A percentile compares a stretch with the other conserved stretches of the same genome.
Conservation (phyloP, 805 yeast species). For the Candida tibetensis region DNA sequence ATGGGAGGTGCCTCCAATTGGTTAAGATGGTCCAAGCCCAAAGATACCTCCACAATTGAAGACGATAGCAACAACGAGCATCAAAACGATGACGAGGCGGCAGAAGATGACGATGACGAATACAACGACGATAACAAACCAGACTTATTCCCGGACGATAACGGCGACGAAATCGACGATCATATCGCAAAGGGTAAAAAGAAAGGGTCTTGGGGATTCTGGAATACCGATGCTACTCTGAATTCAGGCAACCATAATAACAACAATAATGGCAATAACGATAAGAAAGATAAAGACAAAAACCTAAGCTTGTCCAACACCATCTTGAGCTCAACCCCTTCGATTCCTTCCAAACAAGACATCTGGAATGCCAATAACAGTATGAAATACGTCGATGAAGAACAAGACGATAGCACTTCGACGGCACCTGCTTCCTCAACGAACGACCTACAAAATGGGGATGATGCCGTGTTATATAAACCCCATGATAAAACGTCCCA, state of each 20-base stretch:
- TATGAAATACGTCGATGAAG: neutral
- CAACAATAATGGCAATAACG: slow-evolving; percentile 7
- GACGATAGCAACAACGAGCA: slow-evolving; percentile 9
- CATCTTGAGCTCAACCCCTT: slow-evolving; percentile 31
- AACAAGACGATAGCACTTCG: neutral
- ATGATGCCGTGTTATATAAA: slow-evolving; percentile 45
- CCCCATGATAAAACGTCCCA: slow-evolving; percentile 41
- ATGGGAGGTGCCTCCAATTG: slow-evolving; percentile 24
- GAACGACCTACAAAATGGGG: slow-evolving; percentile 13
- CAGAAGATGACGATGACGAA: slow-evolving; percentile 15
- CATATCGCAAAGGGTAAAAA: slow-evolving; percentile 24
- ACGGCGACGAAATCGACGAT: slow-evolving; percentile 35
- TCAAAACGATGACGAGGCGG: slow-evolving; percentile 15
- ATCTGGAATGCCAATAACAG: slow-evolving; percentile 2
- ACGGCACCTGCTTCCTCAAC: slow-evolving; percentile 6
- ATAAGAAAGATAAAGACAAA: slow-evolving; percentile 9
- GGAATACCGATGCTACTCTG: slow-evolving; percentile 22
- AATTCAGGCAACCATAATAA: slow-evolving; percentile 6
- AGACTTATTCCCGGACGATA: too few species aligned
- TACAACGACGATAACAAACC: slow-evolving; percentile 20
- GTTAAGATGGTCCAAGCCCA: slow-evolving; percentile 24
- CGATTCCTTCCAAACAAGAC: slow-evolving; percentile 21
- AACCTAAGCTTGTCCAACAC: slow-evolving; percentile 21
- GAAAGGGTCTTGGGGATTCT: slow-evolving; percentile 34
- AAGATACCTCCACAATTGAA: too few species aligned